These are phyloP conservation scores for Coelastrella sp. DNA, from an alignment of 139 green algal species.

Conservation along the genomic window DNA sequence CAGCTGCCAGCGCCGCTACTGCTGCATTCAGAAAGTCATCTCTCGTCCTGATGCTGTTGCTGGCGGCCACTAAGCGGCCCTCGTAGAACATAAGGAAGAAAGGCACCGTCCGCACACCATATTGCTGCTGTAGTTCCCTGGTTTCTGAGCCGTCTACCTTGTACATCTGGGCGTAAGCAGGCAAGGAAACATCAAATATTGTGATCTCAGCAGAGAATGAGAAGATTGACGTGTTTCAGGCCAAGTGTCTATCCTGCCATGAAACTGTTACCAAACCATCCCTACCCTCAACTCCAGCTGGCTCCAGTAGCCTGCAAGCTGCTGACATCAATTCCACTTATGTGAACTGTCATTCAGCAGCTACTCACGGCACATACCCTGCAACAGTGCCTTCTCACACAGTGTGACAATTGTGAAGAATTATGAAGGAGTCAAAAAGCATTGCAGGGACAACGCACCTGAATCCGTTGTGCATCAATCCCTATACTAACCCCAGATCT, in stretches of 20 bases:
- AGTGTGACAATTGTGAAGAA: too few relatives aligned
- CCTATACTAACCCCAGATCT: neutral
- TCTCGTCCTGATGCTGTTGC: conserved; percentile 53
- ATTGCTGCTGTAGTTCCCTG: conserved; percentile 55
- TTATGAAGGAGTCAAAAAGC: too few relatives aligned
- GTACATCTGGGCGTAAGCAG: conserved; percentile 51
- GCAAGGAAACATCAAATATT: neutral
- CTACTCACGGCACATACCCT: too few relatives aligned
- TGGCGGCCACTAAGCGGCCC: conserved; percentile 52
- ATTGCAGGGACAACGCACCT: conserved; percentile 5
- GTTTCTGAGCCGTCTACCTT: conserved; percentile 63
- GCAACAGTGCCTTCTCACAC: neutral
- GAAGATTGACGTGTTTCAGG: too few relatives aligned
- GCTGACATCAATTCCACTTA: neutral
- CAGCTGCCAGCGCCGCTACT: conserved; percentile 43
- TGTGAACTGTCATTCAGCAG: too few relatives aligned
- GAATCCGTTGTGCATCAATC: conserved; percentile 35
- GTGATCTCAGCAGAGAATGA: too few relatives aligned
- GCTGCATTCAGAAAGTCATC: conserved; percentile 38
- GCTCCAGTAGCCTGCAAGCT: neutral
- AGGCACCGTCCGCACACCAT: conserved; percentile 59
- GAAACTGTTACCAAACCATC: too few relatives aligned
- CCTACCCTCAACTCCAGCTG: too few relatives aligned
- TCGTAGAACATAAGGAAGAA: conserved; percentile 67
- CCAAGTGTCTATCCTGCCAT: too few relatives aligned